phyloP scores from a whole-genome alignment of 1,284 basidiomycete genomes.

The Cutaneotrichosporon daszewskae region DNA sequence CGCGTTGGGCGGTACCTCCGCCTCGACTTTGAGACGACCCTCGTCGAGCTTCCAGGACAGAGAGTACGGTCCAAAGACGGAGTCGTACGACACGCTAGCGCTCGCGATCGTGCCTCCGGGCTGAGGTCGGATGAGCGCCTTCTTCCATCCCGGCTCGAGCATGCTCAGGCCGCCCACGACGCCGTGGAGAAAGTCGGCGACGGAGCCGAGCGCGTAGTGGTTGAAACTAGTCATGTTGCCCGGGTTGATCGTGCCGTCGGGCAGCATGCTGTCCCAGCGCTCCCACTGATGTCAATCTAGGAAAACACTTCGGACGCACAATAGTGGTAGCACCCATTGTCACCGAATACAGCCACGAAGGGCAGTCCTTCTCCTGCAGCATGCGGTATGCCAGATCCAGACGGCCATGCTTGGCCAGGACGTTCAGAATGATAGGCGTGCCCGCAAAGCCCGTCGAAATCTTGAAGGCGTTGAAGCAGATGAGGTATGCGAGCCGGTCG shows the following conservation, averaged over 20 bases:
- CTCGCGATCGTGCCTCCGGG: conserved; percentile 38
- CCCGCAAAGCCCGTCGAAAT: conserved; percentile 40
- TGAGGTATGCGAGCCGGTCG: conserved; percentile 18
- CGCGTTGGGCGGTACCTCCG: conserved; percentile 29
- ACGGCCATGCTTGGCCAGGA: conserved; percentile 21
- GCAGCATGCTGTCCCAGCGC: conserved; percentile 36
- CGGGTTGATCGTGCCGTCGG: conserved; percentile 32
- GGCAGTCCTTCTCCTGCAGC: conserved; percentile 37
- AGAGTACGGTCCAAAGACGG: conserved; percentile 20
- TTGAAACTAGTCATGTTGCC: conserved; percentile 45
- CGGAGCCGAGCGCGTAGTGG: conserved; percentile 43
- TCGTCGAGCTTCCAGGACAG: conserved; percentile 22
- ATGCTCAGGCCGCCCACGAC: conserved; percentile 34
- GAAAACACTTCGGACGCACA: too few relatives aligned
- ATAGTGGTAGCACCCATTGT: too few relatives aligned
- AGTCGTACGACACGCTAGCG: conserved; percentile 15
- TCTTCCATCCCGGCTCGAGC: conserved; percentile 28
- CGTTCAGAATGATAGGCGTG: conserved; percentile 33
- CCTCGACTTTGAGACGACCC: conserved; percentile 9
- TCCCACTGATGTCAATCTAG: conserved; percentile 27
- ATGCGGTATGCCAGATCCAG: conserved; percentile 37
- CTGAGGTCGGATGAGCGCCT: conserved; percentile 25
- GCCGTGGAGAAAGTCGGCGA: conserved; percentile 36
- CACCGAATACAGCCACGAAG: conserved; percentile 38
- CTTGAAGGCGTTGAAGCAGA: conserved; percentile 24